Percentiles rank a stretch among this genome's conserved stretches.
Evolutionary conservation across 805 yeast genomes (phyloP).

Genomic region (Blastobotrys americana): DNA sequence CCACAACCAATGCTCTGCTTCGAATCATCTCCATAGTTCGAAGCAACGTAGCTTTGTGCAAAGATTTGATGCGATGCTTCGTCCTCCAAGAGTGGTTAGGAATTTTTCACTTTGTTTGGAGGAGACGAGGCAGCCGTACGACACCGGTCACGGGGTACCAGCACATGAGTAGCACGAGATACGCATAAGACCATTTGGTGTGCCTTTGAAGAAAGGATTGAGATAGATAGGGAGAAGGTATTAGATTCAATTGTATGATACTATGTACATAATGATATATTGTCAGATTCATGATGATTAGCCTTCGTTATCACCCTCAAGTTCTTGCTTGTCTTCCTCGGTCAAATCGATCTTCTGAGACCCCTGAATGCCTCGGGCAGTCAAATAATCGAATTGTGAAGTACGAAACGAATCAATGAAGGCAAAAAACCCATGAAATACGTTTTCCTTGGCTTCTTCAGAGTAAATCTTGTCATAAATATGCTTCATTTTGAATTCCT

Average conservation of each 20-base stretch:
- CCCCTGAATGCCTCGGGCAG: conserved; percentile 28
- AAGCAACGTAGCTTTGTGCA: no score
- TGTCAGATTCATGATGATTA: conserved; percentile 3
- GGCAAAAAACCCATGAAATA: conserved; percentile 83
- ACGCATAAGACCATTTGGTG: no score
- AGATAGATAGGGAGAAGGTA: no score
- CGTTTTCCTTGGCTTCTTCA: conserved; percentile 83
- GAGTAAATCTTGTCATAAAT: conserved; percentile 89
- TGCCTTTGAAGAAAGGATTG: no score
- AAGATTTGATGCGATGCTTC: no score
- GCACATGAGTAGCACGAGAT: no score
- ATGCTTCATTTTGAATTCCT: conserved; percentile 74
- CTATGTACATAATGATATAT: neutral
- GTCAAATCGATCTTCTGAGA: conserved; percentile 19
- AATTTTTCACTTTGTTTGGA: no score
- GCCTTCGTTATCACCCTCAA: conserved; percentile 31
- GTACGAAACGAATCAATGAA: conserved; percentile 80
- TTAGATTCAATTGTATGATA: neutral
- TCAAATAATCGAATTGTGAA: conserved; percentile 50
- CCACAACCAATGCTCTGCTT: no score
- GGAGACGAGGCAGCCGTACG: no score
- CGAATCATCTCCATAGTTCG: no score
- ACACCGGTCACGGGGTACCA: no score
- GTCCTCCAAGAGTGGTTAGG: no score
- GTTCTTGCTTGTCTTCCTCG: conserved; percentile 28